Conservation (phyloP, 2,329 filamentous ascomycete species). For the Cladophialophora chaetospira region DNA sequence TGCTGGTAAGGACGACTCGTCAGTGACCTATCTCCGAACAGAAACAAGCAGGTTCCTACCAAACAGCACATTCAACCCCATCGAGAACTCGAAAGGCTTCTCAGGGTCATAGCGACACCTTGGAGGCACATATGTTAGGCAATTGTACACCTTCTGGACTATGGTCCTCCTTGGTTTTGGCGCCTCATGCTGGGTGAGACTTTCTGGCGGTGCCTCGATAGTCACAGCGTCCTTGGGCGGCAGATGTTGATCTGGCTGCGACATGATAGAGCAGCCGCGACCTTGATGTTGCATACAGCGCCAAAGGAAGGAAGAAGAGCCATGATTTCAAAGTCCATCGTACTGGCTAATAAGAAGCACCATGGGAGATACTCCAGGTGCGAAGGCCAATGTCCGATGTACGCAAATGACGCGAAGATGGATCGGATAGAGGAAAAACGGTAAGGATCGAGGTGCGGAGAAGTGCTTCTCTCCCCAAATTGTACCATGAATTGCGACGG, state of each 20-base stretch:
- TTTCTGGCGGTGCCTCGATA: neutral
- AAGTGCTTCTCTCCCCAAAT: neutral
- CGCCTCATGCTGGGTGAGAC: constrained; percentile 3
- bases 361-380: constrained; percentile 6
- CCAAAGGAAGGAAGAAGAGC: neutral
- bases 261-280: constrained; percentile 14
- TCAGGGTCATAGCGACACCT: constrained; percentile 37
- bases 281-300: constrained; percentile 1
- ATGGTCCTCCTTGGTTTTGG: constrained; percentile 3
- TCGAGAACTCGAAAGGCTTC: constrained; percentile 34
- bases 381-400: constrained; percentile 16
- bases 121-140: constrained; percentile 33
- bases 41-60: constrained; percentile 32
- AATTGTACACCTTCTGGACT: constrained; percentile 14
- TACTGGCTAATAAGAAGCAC: constrained; percentile 3
- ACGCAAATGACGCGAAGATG: constrained; percentile 22
- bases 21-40: neutral
- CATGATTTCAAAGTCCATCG: constrained; percentile 4
- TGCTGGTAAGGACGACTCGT: constrained; percentile 35
- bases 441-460: constrained; percentile 3
- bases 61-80: constrained; percentile 36
- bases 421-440: constrained; percentile 1
- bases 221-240: neutral
- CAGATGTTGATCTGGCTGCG: constrained; percentile 7
- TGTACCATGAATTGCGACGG: too few relatives aligned